phyloP scores from a whole-genome alignment of 805 yeast species.

The Metschnikowia chrysomelidarum region DNA sequence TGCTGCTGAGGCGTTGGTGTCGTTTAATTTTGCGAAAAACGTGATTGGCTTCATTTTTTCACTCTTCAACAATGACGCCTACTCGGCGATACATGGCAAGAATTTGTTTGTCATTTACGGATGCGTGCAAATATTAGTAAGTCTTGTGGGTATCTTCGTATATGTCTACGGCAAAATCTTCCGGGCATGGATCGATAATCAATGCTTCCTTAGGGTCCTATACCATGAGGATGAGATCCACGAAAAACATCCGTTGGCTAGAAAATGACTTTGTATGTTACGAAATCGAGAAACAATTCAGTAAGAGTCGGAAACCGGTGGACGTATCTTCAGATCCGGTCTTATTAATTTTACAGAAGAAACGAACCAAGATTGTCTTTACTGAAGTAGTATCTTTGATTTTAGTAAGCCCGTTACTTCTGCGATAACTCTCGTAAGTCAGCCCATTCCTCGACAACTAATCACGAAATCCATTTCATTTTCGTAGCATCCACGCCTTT shows the following conservation, averaged over 20 bases:
- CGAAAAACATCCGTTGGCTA: too few species aligned
- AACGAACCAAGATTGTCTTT: too few species aligned
- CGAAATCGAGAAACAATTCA: too few species aligned
- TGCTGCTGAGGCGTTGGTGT: slow-evolving; percentile 58
- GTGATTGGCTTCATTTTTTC: slow-evolving; percentile 55
- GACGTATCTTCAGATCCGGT: too few species aligned
- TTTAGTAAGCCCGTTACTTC: too few species aligned
- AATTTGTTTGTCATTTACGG: slow-evolving; percentile 54
- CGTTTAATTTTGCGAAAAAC: slow-evolving; percentile 54
- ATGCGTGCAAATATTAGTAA: slow-evolving; percentile 46
- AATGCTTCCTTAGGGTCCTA: slow-evolving; percentile 40
- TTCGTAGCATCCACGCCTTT: slow-evolving; percentile 1
- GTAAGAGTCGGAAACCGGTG: too few species aligned
- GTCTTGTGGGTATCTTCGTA: slow-evolving; percentile 49
- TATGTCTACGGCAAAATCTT: slow-evolving; percentile 53
- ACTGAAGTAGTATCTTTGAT: too few species aligned
- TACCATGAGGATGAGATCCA: slow-evolving; percentile 22
- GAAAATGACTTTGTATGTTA: too few species aligned
- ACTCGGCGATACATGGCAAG: slow-evolving; percentile 40
- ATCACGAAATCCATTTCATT: slow-evolving; percentile 8
- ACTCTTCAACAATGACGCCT: slow-evolving; percentile 50
- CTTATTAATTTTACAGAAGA: too few species aligned
- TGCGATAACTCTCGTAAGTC: background rate
- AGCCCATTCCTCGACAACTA: background rate
- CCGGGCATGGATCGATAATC: slow-evolving; percentile 51